Percentiles rank a stretch among this genome's conserved stretches.
Conservation (phyloP, 2,329 filamentous ascomycete genomes). For the Neurospora crassa region DNA sequence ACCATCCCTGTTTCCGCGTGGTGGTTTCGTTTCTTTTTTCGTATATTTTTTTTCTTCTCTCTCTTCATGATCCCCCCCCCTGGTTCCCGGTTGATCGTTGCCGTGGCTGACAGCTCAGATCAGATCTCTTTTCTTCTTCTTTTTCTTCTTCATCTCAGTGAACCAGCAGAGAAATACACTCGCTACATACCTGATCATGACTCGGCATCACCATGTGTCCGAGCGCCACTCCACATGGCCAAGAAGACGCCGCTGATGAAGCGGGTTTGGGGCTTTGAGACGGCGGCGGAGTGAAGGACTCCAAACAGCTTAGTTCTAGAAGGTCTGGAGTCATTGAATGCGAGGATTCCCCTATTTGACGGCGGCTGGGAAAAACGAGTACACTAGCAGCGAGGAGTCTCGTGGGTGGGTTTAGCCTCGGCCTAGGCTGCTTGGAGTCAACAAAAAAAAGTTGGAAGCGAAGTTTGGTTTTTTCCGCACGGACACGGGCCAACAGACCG, state of each 20-base stretch:
- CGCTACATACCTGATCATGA: not conserved
- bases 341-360: not conserved
- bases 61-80: no score
- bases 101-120: no score
- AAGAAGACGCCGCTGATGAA: not conserved
- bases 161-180: no score
- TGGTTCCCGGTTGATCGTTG: no score
- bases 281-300: not conserved
- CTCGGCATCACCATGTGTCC: not conserved
- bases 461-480: not conserved
- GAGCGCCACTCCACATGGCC: not conserved
- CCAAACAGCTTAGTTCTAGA: not conserved
- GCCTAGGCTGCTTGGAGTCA: not conserved
- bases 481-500: not conserved
- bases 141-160: not conserved
- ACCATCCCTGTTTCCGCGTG: no score
- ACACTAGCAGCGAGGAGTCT: not conserved
- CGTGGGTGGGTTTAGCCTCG: not conserved
- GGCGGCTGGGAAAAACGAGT: not conserved
- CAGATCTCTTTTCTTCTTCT: no score
- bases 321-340: not conserved
- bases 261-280: not conserved
- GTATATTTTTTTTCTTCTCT: no score
- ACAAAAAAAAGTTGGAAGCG: not conserved
- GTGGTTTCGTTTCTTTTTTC: no score